A percentile compares a stretch with the other conserved stretches of the same genome.
These are phyloP conservation scores for Lumnitzera littorea DNA, from an alignment of 345 rosid genomes.

Conservation along the genomic window DNA sequence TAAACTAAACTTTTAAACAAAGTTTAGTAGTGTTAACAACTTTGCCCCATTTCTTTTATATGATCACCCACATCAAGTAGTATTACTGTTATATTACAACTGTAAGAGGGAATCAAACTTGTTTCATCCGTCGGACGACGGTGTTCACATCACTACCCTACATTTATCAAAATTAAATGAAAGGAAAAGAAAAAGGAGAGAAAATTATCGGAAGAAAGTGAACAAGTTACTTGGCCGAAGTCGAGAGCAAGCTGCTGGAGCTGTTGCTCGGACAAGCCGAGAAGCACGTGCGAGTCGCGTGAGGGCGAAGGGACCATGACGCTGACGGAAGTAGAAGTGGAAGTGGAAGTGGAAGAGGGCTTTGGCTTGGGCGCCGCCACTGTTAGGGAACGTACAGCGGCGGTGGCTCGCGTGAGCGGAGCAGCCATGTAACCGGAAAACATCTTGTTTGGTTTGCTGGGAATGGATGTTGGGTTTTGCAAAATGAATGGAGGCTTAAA, in stretches of 20 bases:
- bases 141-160: too few relatives aligned
- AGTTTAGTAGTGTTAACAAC: too few relatives aligned
- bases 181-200: neutral
- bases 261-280: slow-evolving; percentile 87
- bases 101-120: too few relatives aligned
- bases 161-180: too few relatives aligned
- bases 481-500: neutral
- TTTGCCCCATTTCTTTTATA: too few relatives aligned
- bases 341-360: neutral
- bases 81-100: too few relatives aligned
- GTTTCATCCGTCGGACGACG: too few relatives aligned
- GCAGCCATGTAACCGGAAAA: slow-evolving; percentile 41
- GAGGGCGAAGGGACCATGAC: slow-evolving; percentile 35
- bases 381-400: slow-evolving; percentile 29
- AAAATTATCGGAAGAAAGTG: neutral
- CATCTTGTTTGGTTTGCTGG: slow-evolving; percentile 18
- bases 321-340: slow-evolving; percentile 5
- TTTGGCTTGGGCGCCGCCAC: slow-evolving; percentile 23
- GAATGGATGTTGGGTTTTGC: neutral
- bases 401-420: slow-evolving; percentile 45
- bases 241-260: slow-evolving; percentile 78
- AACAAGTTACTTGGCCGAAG: slow-evolving; percentile 57
- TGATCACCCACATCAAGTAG: too few relatives aligned
- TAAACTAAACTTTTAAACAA: too few relatives aligned
- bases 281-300: slow-evolving; percentile 61